A percentile compares a stretch with the other conserved stretches of the same genome.
Evolutionary conservation across 495 filamentous ascomycete genomes (phyloP).

Genomic region (Pyronema domesticum): DNA sequence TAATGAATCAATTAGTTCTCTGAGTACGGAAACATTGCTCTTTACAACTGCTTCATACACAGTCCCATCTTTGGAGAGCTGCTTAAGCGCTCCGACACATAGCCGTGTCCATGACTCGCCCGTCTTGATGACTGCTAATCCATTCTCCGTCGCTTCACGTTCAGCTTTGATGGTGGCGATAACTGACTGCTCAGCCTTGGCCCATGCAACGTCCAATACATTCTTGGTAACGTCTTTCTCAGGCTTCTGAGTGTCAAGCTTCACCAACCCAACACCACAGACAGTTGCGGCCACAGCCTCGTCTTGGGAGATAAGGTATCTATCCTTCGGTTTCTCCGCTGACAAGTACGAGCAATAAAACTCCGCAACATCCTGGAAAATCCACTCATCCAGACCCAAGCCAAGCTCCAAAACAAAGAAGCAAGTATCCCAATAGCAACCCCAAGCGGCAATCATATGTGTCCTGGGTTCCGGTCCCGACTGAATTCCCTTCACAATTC

Average conservation of each 20-base stretch:
- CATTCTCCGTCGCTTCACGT: not conserved
- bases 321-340: not conserved
- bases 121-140: not conserved
- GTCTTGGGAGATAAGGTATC: not conserved
- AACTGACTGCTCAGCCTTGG: constrained; percentile 1
- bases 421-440: constrained; percentile 41
- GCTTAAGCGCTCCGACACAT: not conserved
- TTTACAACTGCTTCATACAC: not conserved
- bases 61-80: not conserved
- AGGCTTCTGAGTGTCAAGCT: not conserved
- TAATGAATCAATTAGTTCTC: constrained; percentile 1
- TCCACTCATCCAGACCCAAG: not conserved
- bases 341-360: not conserved
- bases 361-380: not conserved
- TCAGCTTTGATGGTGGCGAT: not conserved
- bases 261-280: constrained; percentile 4
- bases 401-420: constrained; percentile 8
- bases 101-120: not conserved
- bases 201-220: not conserved
- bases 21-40: constrained; percentile 1
- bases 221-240: not conserved
- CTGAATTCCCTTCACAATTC: constrained; percentile 48
- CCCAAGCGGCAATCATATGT: constrained; percentile 52
- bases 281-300: constrained; percentile 1
- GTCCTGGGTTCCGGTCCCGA: constrained; percentile 53